Evolutionary conservation across 2,329 filamentous ascomycete genomes (phyloP).

Genomic region (Arthrobotrys sphaeroides): DNA sequence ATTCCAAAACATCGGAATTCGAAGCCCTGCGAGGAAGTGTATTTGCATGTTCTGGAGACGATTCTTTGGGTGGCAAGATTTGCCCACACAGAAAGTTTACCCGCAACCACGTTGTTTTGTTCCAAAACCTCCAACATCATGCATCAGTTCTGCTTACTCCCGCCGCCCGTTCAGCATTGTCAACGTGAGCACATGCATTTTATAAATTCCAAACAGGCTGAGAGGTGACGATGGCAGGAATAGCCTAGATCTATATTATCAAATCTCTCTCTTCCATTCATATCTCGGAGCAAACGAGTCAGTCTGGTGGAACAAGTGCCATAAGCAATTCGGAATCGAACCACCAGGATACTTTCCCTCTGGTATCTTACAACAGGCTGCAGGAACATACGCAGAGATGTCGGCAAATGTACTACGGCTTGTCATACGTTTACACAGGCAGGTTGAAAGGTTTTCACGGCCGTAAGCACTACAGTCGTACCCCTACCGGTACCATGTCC

Average conservation of each 20-base stretch:
- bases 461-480: not conserved
- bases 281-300: too few relatives aligned
- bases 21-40: not conserved
- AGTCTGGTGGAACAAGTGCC: too few relatives aligned
- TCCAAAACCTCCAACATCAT: not conserved
- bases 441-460: not conserved
- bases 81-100: conserved; percentile 9
- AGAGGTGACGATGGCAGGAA: not conserved
- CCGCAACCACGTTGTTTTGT: not conserved
- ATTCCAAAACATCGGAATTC: not conserved
- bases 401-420: not conserved
- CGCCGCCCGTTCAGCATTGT: too few relatives aligned
- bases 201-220: not conserved
- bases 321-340: too few relatives aligned
- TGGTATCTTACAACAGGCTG: too few relatives aligned
- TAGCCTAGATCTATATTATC: not conserved
- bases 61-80: not conserved
- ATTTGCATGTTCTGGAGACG: not conserved
- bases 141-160: not conserved
- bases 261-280: not conserved
- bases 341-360: too few relatives aligned
- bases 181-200: not conserved
- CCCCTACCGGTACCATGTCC: not conserved
- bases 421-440: not conserved
- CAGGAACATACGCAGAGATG: not conserved